These are phyloP conservation scores for Zangia roseola DNA, from an alignment of 768 basidiomycete species.

Conservation along the genomic window DNA sequence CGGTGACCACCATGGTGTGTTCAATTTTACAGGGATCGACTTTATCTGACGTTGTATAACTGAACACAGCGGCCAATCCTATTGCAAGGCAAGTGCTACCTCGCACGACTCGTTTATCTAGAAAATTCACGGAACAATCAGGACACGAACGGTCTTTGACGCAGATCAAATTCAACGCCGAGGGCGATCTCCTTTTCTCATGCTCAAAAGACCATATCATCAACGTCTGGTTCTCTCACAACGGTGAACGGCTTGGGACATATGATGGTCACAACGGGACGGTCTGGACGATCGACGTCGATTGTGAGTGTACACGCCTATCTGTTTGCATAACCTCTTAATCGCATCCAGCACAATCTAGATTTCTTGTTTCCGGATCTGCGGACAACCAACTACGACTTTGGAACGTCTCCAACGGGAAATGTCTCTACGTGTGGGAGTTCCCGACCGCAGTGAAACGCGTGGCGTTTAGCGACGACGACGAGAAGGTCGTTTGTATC, in stretches of 20 bases:
- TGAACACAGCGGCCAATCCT: conserved; percentile 64
- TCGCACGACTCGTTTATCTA: not conserved
- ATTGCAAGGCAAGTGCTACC: conserved; percentile 50
- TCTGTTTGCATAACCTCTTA: not conserved
- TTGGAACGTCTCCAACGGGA: conserved; percentile 87
- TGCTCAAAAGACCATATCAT: conserved; percentile 94
- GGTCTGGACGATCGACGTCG: conserved; percentile 95
- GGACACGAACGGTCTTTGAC: conserved; percentile 97
- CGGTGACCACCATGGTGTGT: conserved; percentile 18
- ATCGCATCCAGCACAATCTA: conserved; percentile 62
- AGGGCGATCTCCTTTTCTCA: conserved; percentile 94
- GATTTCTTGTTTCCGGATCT: conserved; percentile 85
- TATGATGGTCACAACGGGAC: conserved; percentile 95
- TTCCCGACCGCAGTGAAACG: conserved; percentile 98
- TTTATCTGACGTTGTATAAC: not conserved
- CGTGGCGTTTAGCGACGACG: conserved; percentile 87
- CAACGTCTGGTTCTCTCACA: conserved; percentile 97
- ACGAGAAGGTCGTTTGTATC: conserved; percentile 82
- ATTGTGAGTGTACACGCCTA: conserved; percentile 59
- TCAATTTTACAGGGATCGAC: not conserved
- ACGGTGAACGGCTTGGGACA: conserved; percentile 95
- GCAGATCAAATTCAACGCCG: conserved; percentile 95
- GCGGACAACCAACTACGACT: conserved; percentile 93
- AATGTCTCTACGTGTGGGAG: conserved; percentile 94
- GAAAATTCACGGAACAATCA: conserved; percentile 32